Base-by-base conservation (phyloP, 1,284 basidiomycete species). In the Ceratobasidium sp. region DNA sequence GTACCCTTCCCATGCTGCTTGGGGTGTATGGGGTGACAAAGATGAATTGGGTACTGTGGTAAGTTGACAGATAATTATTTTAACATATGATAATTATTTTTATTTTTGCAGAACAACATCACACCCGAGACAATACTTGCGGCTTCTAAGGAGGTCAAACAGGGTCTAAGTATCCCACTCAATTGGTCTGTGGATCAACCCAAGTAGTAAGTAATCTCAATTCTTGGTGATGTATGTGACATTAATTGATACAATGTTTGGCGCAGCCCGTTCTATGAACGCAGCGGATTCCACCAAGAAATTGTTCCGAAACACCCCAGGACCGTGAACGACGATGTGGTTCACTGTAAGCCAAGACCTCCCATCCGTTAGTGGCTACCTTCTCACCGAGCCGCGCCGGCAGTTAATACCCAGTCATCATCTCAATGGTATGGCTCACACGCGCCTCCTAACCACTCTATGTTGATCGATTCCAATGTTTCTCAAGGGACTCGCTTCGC, bases 371-470 rank as follows among this genome's bases (percentile, higher is more conserved):
- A 6, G 39, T 19, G 41, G 41, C 22, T 1, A n/a, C 24, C 31
- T 48, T 24, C 39, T 62, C 22, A 29, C 49, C 11, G 43, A 82
- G 83, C 66, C 64, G 78, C 43, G 74, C 83, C 9, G 68, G 79
- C 14, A 76, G 83, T 77, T 41, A 84, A 84, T 74, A 82, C 82
- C 5, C 83, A 84, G 77, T 78, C 77, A 13, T 81, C 81, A 24
- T 81, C 81, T 8, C 83, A 84, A 83, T 66, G 82, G 82, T 0
- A 79, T 82, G 83, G 76, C 81, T 79, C 69, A 78, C 79, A 16
- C 76, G 76, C 78, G 79, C 78, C 34, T 78, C 75, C 41, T 77
- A 77, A 11, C 46, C 74, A n/a, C 56, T 77, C 31, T 1, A 62
- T 46, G 9, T 62, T 62, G 41, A 46, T 43, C 46, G 19, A 46